phyloP scores from a whole-genome alignment of 108 stramenopile species.

The Poteriospumella lacustris region DNA sequence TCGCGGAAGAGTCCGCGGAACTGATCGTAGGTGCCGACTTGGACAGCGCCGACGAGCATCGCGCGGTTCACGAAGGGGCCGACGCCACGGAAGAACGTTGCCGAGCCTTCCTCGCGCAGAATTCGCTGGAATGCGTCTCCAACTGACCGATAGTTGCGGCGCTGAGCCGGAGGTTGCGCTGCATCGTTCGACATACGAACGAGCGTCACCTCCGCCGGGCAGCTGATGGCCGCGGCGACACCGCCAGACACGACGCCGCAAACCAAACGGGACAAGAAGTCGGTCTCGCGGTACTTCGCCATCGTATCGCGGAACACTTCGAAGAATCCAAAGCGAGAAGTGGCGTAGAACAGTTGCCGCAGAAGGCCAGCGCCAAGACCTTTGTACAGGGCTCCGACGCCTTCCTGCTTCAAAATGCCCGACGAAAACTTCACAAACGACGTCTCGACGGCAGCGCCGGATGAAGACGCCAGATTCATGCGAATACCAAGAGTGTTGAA shows the following conservation, averaged over 20 bases:
- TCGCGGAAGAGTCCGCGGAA: conserved; percentile 71
- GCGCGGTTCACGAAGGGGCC: conserved; percentile 79
- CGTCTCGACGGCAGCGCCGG: conserved; percentile 50
- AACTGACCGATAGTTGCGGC: conserved; percentile 74
- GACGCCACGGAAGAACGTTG: conserved; percentile 80
- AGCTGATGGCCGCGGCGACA: conserved; percentile 76
- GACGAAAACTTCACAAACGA: conserved; percentile 56
- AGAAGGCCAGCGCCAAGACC: conserved; percentile 74
- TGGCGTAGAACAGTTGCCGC: conserved; percentile 84
- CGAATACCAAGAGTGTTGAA: conserved; percentile 78
- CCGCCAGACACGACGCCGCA: conserved; percentile 61
- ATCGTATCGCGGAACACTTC: conserved; percentile 76
- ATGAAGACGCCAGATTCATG: conserved; percentile 60
- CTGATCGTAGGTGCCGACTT: conserved; percentile 87
- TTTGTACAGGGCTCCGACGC: conserved; percentile 68
- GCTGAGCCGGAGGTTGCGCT: conserved; percentile 64
- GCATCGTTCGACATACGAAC: conserved; percentile 85
- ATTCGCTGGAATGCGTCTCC: conserved; percentile 68
- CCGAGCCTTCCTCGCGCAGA: conserved; percentile 69
- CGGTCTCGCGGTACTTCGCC: conserved; percentile 61
- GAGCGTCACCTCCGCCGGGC: conserved; percentile 86
- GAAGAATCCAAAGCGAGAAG: conserved; percentile 77
- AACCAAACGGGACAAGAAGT: neutral
- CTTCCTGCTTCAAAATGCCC: conserved; percentile 53
- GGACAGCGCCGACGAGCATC: conserved; percentile 83